These are phyloP conservation scores for Beauveria sp. DNA, from an alignment of 2,329 filamentous ascomycete species.

Conservation along the genomic window DNA sequence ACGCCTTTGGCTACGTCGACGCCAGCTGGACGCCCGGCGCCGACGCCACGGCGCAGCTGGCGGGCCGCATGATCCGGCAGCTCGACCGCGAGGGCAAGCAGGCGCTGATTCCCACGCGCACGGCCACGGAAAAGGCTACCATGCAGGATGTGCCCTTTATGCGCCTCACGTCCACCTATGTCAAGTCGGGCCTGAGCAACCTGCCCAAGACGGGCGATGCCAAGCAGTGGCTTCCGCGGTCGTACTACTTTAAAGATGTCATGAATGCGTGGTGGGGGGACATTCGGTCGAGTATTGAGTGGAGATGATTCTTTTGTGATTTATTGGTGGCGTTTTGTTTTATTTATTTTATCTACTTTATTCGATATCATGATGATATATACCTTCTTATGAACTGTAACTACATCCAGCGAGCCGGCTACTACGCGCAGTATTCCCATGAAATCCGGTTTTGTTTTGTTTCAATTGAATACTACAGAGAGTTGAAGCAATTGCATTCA, in stretches of 20 bases:
- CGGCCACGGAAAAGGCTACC: background rate
- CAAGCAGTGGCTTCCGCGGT: constrained; percentile 8
- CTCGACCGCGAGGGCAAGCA: constrained; percentile 37
- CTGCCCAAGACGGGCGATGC: constrained; percentile 6
- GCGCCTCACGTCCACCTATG: background rate
- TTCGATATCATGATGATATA: too few species aligned
- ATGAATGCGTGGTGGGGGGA: constrained; percentile 5
- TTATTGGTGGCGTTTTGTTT: background rate
- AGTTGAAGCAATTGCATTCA: too few species aligned
- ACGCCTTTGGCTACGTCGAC: constrained; percentile 53
- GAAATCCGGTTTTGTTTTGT: too few species aligned
- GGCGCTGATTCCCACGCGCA: background rate
- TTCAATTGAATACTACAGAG: too few species aligned
- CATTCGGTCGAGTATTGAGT: constrained; percentile 4
- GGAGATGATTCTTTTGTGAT: background rate
- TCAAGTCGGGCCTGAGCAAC: background rate
- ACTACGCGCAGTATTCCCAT: too few species aligned
- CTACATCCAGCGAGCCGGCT: too few species aligned
- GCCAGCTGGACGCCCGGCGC: constrained; percentile 56
- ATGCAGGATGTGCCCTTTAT: constrained; percentile 4
- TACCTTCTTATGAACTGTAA: too few species aligned
- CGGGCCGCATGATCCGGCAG: constrained; percentile 41
- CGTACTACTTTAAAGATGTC: background rate
- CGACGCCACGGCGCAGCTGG: constrained; percentile 43
- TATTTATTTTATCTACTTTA: too few species aligned